These are phyloP conservation scores for Malus hybrid DNA, from an alignment of 331 rosid genomes.

Conservation along the genomic window DNA sequence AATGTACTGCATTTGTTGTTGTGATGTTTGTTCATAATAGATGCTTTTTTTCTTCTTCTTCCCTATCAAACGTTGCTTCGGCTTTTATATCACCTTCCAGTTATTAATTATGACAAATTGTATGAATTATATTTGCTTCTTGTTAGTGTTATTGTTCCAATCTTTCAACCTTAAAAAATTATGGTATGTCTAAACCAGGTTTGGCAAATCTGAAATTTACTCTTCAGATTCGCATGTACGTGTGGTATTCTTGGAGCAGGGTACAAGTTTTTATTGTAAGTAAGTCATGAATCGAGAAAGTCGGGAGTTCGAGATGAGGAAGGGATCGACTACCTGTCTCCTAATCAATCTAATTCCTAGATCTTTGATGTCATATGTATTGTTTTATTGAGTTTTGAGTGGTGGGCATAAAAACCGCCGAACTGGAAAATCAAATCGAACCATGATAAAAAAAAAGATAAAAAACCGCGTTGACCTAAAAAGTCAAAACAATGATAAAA, in stretches of 20 bases:
- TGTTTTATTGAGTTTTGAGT: too few species aligned
- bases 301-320: background rate
- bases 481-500: too few species aligned
- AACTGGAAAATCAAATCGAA: too few species aligned
- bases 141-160: background rate
- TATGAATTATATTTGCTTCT: conserved; percentile 13
- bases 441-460: too few species aligned
- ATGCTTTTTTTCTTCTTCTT: conserved; percentile 11
- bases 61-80: conserved; percentile 21
- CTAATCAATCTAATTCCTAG: too few species aligned
- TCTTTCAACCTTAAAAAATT: background rate
- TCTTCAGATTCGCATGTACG: background rate
- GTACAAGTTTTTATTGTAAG: background rate
- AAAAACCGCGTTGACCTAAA: too few species aligned
- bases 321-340: too few species aligned
- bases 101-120: conserved; percentile 20
- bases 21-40: conserved; percentile 37
- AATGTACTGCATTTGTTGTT: conserved; percentile 33
- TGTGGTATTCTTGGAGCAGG: background rate
- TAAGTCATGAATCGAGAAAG: background rate
- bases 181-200: background rate
- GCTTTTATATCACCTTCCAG: conserved; percentile 17
- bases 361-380: too few species aligned
- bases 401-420: too few species aligned
- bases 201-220: background rate